These are phyloP conservation scores for Hymenoscyphus linearis DNA, from an alignment of 2,329 filamentous ascomycete genomes.

Conservation along the genomic window DNA sequence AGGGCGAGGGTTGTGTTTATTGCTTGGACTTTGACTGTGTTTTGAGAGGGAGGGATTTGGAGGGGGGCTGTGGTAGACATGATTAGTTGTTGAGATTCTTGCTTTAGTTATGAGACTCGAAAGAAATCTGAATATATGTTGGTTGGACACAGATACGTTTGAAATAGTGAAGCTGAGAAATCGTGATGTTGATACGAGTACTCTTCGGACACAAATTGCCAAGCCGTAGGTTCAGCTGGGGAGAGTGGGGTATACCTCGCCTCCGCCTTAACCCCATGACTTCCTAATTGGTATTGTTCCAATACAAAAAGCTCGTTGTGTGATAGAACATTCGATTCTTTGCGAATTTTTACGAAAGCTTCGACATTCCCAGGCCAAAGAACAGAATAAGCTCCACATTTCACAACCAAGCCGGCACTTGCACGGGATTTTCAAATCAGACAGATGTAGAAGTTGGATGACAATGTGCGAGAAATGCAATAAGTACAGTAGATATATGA, in stretches of 20 bases:
- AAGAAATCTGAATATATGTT: not conserved
- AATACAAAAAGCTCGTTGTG: not conserved
- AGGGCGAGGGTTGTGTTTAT: constrained; percentile 13
- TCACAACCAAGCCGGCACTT: not conserved
- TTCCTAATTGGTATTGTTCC: not conserved
- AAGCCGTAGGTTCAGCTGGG: not conserved
- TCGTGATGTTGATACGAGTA: no score
- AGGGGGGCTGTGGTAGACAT: not conserved
- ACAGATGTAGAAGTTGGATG: not conserved
- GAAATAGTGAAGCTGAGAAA: no score
- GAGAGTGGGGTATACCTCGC: not conserved
- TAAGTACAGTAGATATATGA: not conserved
- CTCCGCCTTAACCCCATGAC: no score
- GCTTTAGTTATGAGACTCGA: not conserved
- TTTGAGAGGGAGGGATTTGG: not conserved
- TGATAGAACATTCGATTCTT: no score
- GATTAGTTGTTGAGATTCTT: not conserved
- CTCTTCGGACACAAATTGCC: not conserved
- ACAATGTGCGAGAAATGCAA: not conserved
- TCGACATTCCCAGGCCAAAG: not conserved
- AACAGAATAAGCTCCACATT: not conserved
- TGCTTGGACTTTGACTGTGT: constrained; percentile 8
- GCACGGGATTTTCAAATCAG: not conserved
- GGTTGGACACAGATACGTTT: no score
- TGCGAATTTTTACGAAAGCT: no score